Conservation (phyloP, 805 yeast species). For the Teunomyces lycoperdinae region DNA sequence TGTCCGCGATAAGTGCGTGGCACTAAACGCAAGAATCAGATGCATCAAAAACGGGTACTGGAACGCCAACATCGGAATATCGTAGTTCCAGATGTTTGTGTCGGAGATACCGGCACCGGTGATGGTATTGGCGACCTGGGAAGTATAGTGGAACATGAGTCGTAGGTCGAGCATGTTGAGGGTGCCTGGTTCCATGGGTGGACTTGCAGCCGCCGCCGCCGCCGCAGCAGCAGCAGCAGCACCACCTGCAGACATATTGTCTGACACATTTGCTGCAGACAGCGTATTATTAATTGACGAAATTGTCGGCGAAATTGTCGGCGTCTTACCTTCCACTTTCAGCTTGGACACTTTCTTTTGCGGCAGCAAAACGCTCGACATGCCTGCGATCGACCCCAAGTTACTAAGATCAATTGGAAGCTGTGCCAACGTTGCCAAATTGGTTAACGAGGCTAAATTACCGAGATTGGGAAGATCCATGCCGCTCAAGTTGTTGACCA, state of each 20-base stretch:
- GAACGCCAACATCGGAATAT: conserved; percentile 86
- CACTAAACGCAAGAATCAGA: conserved; percentile 83
- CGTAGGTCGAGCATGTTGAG: conserved; percentile 74
- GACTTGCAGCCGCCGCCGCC: no score
- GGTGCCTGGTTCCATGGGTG: not conserved
- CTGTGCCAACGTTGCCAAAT: conserved; percentile 42
- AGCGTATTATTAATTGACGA: not conserved
- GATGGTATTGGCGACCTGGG: conserved; percentile 80
- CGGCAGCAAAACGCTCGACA: not conserved
- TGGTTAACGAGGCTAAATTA: conserved; percentile 36
- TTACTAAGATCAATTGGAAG: conserved; percentile 39
- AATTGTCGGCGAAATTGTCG: no score
- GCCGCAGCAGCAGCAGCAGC: no score
- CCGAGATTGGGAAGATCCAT: conserved; percentile 33
- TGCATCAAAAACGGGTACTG: conserved; percentile 90
- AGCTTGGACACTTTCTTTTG: not conserved
- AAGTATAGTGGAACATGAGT: conserved; percentile 83
- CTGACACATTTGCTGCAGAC: not conserved
- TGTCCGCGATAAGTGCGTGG: conserved; percentile 82
- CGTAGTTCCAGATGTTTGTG: conserved; percentile 80
- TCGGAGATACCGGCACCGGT: conserved; percentile 90
- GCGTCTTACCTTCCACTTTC: not conserved
- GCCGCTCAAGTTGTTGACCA: conserved; percentile 39
- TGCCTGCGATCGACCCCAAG: conserved; percentile 28
- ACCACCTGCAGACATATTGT: no score